Percentiles rank a stretch among this genome's conserved stretches.
These are phyloP conservation scores for Tribonema minus DNA, from an alignment of 108 stramenopile species.

Conservation along the genomic window DNA sequence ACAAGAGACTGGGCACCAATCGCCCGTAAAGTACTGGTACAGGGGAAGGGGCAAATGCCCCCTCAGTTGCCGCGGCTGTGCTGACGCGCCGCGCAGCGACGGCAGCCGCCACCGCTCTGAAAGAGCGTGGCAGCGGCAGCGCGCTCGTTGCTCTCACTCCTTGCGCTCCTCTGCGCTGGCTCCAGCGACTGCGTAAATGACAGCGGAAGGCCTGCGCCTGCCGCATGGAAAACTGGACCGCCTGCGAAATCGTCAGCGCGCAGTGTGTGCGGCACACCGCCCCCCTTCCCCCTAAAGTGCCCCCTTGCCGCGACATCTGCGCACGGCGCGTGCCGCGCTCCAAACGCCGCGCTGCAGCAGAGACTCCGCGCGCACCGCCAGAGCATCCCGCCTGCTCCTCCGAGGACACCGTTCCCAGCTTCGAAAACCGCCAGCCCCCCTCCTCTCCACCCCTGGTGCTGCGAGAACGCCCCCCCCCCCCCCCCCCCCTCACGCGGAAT, in stretches of 20 bases:
- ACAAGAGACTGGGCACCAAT: no score
- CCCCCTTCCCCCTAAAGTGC: no score
- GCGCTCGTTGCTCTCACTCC: constrained; percentile 45
- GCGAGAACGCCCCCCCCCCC: no score
- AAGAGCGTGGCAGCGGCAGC: constrained; percentile 60
- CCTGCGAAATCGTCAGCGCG: constrained; percentile 60
- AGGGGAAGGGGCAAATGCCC: no score
- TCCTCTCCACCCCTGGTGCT: neutral
- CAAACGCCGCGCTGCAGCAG: constrained; percentile 55
- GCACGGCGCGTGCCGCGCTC: constrained; percentile 49
- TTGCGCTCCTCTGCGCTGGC: constrained; percentile 65
- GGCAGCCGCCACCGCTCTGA: constrained; percentile 13
- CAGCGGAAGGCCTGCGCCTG: constrained; percentile 50
- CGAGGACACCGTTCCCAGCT: neutral
- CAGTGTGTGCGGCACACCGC: constrained; percentile 66
- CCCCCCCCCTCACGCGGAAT: no score
- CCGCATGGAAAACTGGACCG: constrained; percentile 56
- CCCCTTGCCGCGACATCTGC: no score
- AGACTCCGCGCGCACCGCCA: no score
- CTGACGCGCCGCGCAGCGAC: neutral
- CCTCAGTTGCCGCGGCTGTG: neutral
- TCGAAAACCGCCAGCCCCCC: neutral
- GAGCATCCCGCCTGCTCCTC: neutral
- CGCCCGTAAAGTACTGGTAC: no score
- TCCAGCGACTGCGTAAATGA: constrained; percentile 46